These are phyloP conservation scores for Halophytophthora batemanensis DNA, from an alignment of 352 stramenopile species.

Conservation along the genomic window DNA sequence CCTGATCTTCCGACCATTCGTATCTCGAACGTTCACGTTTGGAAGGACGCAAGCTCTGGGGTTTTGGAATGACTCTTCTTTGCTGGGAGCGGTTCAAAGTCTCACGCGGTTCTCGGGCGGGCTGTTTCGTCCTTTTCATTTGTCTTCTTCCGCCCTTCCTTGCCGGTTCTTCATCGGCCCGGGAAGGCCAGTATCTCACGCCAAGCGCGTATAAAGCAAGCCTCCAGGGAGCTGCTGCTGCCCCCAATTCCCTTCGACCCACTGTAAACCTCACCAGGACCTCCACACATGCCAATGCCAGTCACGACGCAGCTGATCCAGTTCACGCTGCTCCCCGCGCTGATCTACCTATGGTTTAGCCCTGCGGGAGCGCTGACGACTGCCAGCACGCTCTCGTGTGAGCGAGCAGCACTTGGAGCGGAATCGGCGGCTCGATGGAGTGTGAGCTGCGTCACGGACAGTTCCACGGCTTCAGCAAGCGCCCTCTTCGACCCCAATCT, in stretches of 20 bases:
- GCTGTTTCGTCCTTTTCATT: slow-evolving; percentile 20
- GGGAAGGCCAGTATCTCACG: slow-evolving; percentile 17
- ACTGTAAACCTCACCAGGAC: slow-evolving; percentile 7
- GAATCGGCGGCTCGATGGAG: slow-evolving; percentile 29
- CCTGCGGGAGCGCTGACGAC: slow-evolving; percentile 2
- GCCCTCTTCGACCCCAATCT: slow-evolving; percentile 33
- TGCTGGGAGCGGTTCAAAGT: too few relatives aligned
- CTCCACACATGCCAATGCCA: slow-evolving; percentile 4
- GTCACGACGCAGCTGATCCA: slow-evolving; percentile 13
- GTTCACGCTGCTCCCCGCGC: slow-evolving; percentile 5
- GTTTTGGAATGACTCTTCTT: neutral
- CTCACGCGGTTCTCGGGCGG: neutral
- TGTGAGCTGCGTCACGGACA: slow-evolving; percentile 20
- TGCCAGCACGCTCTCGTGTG: slow-evolving; percentile 17
- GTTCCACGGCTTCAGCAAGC: slow-evolving; percentile 1
- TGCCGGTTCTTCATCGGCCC: slow-evolving; percentile 9
- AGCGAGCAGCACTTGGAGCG: slow-evolving; percentile 24
- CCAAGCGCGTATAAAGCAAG: slow-evolving; percentile 23
- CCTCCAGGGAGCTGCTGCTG: too few relatives aligned
- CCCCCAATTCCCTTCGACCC: too few relatives aligned
- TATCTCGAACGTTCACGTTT: slow-evolving; percentile 7
- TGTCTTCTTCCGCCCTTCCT: slow-evolving; percentile 16
- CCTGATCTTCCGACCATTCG: slow-evolving; percentile 13
- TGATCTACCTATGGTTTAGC: slow-evolving; percentile 3
- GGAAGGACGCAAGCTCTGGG: slow-evolving; percentile 4